phyloP scores from a whole-genome alignment of 371 early-diverging fungal genomes.

The Circinella minor region DNA sequence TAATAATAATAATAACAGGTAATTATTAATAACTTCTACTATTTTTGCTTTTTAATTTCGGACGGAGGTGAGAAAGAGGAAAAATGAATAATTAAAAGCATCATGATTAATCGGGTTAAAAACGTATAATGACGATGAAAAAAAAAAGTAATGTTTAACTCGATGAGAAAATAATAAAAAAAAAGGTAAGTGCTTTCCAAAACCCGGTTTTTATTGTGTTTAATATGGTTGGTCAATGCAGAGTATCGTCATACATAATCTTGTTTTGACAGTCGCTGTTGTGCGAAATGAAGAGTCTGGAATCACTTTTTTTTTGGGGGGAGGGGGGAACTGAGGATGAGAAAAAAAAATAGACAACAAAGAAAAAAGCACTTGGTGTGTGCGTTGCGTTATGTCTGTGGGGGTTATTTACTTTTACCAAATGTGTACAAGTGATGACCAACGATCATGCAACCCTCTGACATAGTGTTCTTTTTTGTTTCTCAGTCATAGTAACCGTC shows the following conservation, averaged over 20 bases:
- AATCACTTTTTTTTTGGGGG: slow-evolving; percentile 1
- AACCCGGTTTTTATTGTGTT: neutral
- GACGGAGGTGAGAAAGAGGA: too few relatives aligned
- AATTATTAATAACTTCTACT: too few relatives aligned
- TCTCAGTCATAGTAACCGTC: neutral
- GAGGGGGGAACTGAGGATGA: too few relatives aligned
- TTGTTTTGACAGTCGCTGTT: slow-evolving; percentile 1
- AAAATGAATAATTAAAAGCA: too few relatives aligned
- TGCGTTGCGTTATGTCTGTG: neutral
- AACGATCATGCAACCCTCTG: neutral
- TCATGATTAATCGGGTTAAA: too few relatives aligned
- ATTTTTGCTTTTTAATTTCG: too few relatives aligned
- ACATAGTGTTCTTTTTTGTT: neutral
- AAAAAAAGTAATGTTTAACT: too few relatives aligned
- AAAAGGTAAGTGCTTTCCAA: neutral
- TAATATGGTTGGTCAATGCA: slow-evolving; percentile 2
- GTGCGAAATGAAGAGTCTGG: neutral
- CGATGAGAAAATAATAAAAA: too few relatives aligned
- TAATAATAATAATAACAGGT: too few relatives aligned
- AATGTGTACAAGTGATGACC: neutral
- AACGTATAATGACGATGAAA: too few relatives aligned
- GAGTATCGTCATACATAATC: slow-evolving; percentile 1
- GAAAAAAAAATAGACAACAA: neutral
- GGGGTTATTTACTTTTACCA: slow-evolving; percentile 1
- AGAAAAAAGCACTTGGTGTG: neutral